Base-by-base conservation (phyloP, 257 asterid species). In the Petunia axillaris region DNA sequence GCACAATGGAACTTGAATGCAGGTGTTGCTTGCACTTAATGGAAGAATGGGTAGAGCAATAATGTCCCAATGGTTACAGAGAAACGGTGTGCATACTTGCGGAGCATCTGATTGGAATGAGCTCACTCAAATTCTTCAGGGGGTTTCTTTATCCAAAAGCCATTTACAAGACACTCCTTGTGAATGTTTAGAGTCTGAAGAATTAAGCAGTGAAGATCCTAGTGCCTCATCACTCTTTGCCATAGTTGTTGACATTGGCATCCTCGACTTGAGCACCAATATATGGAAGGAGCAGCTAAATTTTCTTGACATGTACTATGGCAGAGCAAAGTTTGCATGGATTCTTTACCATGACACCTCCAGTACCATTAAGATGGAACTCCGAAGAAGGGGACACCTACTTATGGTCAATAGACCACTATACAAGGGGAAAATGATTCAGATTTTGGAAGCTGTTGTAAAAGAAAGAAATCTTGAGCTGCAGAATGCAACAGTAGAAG, bases 21-120 rank as follows among this genome's bases (percentile, higher is more conserved):
- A 94, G 98, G 94, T 94, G 63, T 78, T 93, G 92, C 98, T 94
- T 83, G 98, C 95, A 64, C 94, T 93, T 75, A 89, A 89, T 84
- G 98, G 98, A 55, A 87, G 86, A 80, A 93, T 82, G 93, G 90
- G 91, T 10, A 86, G 97, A 85, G 58, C 50, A 38, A 85, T 86
- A 13, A 85, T 90, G 88, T 82, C 88, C n/a, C 86, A 85, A 40
- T 94, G 98, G 98, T 77, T 94, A 77, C 84, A 81, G 44, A 90
- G 90, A 81, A 93, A 89, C 10, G 92, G 92, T 75, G 89, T 88
- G 7, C 60, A 60, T 71, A 86, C 96, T 40, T 81, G 74, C 11
- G 96, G 88, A 86, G 95, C 97, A 38, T 89, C 96, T 46, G 95
- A 91, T 5, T 94, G 98, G 98, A 91, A 90, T 75, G 96, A 88